Evolutionary conservation across 192 early-diverging fungal genomes (phyloP), one percentile per base, ranked within the genome.

Genomic region (Kappamyces sp.): DNA sequence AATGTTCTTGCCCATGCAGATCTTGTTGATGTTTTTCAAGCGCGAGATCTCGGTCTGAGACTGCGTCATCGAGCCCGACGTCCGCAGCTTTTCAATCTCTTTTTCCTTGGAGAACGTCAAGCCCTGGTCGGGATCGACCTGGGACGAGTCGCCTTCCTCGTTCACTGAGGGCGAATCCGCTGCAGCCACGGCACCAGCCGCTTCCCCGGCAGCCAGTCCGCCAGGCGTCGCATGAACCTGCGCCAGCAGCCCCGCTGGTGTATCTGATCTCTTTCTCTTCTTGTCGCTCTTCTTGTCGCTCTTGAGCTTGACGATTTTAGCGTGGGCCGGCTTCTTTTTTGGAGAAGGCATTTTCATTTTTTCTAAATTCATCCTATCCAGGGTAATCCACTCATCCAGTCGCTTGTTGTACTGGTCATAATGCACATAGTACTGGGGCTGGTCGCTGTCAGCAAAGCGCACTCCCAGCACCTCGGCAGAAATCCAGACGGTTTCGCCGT

Each of bases 321-420:
- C 41, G 45, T 37, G 9, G 49, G 67, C 31, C 32, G 32, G 43
- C 55, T 69, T 70, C 67, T 64, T 70, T 69, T 55, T 69, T 43
- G 49, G 32, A n/a, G 47, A 32, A 6, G 53, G 45, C 4, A 35
- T 47, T 55, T 66, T 61, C 35, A 49, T 31, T 54, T 62, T 66
- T 40, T 46, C 38, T 15, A 46, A 47, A 57, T 42, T 35, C 32
- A 48, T 15, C 40, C 42, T 29, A 45, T 32, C 31, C 4, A 14
- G 46, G 55, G 65, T 51, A 5, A 99, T 89, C 96, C 94, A 97
- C 67, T 96, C 93, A 75, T 99, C 96, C 49, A 99, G 74, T 14
- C 96, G 90, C 68, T 99, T 99, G 81, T 99, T 99, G 75, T 90
- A 97, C 52, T 90, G 86, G 3, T 93, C 82, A 63, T 93, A 95